phyloP scores from a whole-genome alignment of 2,329 filamentous ascomycete species.

The Trichoderma atrobrunneum region DNA sequence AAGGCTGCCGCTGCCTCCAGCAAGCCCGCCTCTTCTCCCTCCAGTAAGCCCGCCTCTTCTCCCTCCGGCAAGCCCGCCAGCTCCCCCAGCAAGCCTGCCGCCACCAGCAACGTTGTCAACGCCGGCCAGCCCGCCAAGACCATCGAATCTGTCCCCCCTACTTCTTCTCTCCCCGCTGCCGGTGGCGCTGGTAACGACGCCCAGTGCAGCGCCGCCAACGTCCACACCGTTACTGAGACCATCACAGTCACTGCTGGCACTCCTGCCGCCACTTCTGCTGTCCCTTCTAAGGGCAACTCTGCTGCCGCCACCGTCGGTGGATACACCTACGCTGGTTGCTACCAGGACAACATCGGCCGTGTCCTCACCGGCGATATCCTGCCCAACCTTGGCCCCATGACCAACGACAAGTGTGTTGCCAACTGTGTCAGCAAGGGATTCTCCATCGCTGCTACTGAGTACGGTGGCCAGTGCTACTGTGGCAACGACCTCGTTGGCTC shows the following conservation, averaged over 20 bases:
- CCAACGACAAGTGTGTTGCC: conserved; percentile 45
- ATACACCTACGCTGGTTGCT: conserved; percentile 45
- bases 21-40: neutral
- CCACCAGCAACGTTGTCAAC: neutral
- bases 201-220: conserved; percentile 28
- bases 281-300: conserved; percentile 15
- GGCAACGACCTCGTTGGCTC: conserved; percentile 36
- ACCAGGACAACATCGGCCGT: conserved; percentile 37
- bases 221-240: conserved; percentile 44
- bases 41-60: neutral
- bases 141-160: neutral
- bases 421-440: conserved; percentile 46
- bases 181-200: conserved; percentile 1
- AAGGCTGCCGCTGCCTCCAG: neutral
- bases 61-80: neutral
- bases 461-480: conserved; percentile 54
- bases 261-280: conserved; percentile 21
- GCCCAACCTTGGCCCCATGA: conserved; percentile 42
- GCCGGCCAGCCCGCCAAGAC: neutral
- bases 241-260: conserved; percentile 42
- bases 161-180: neutral
- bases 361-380: conserved; percentile 40
- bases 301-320: conserved; percentile 25
- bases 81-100: neutral
- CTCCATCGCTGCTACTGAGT: conserved; percentile 50